These are phyloP conservation scores for Penicillium roqueforti DNA, from an alignment of 495 filamentous ascomycete genomes.

Conservation along the genomic window DNA sequence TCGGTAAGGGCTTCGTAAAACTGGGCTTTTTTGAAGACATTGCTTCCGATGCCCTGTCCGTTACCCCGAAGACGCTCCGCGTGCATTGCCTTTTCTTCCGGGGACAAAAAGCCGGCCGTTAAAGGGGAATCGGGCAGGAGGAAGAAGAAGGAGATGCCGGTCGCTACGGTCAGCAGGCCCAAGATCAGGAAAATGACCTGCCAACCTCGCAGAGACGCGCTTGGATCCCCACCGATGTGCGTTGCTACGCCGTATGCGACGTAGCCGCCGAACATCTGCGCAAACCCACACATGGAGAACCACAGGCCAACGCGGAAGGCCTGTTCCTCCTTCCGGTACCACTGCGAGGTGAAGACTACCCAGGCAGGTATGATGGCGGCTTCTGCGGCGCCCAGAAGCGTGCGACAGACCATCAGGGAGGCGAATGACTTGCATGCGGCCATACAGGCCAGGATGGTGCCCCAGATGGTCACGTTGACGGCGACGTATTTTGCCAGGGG, in stretches of 20 bases:
- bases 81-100: slow-evolving; percentile 49
- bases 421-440: slow-evolving; percentile 46
- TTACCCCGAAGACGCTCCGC: slow-evolving; percentile 55
- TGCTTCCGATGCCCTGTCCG: slow-evolving; percentile 56
- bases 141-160: slow-evolving; percentile 52
- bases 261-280: slow-evolving; percentile 51
- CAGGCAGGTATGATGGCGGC: slow-evolving; percentile 53
- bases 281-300: slow-evolving; percentile 52
- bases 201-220: slow-evolving; percentile 46
- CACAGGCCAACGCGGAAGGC: slow-evolving; percentile 46
- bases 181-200: slow-evolving; percentile 57
- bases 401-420: slow-evolving; percentile 39
- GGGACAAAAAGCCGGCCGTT: slow-evolving; percentile 48
- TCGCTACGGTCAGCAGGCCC: slow-evolving; percentile 49
- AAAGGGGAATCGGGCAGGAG: slow-evolving; percentile 58
- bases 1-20: slow-evolving; percentile 48
- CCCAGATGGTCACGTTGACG: slow-evolving; percentile 50
- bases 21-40: slow-evolving; percentile 55
- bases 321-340: slow-evolving; percentile 52
- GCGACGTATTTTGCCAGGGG: slow-evolving; percentile 51
- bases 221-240: not conserved
- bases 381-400: slow-evolving; percentile 60
- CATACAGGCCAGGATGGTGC: slow-evolving; percentile 50
- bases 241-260: slow-evolving; percentile 45
- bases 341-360: slow-evolving; percentile 42